phyloP scores from a whole-genome alignment of 805 yeast species.

The Ogataea methanolica region DNA sequence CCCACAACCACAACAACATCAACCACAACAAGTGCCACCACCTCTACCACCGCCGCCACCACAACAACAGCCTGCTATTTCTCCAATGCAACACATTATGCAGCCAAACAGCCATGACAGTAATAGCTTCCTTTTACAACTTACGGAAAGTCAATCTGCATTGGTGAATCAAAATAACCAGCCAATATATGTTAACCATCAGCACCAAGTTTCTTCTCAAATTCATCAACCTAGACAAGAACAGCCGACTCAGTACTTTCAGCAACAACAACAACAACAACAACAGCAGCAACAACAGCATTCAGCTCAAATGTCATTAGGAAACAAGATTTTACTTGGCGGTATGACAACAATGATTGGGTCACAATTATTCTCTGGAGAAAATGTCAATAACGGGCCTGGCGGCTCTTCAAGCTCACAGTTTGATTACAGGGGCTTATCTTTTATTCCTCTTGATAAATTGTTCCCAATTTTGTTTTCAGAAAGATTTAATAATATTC shows the following conservation, averaged over 20 bases:
- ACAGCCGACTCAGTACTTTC: conserved; percentile 1
- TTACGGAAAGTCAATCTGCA: too few relatives aligned
- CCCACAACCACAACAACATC: not conserved
- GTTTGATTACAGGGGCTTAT: conserved; percentile 21
- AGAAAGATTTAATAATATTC: conserved; percentile 9
- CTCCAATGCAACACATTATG: too few relatives aligned
- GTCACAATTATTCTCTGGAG: conserved; percentile 23
- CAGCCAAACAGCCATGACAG: too few relatives aligned
- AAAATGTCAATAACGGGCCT: not conserved
- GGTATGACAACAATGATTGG: conserved; percentile 33
- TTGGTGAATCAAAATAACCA: too few relatives aligned
- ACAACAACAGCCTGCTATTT: conserved; percentile 5
- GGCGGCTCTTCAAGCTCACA: not conserved
- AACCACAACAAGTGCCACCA: not conserved
- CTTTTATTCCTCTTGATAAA: conserved; percentile 20
- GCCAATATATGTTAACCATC: not conserved
- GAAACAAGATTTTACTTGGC: conserved; percentile 27
- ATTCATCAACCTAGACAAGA: not conserved
- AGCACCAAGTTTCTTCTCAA: not conserved
- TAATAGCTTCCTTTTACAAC: too few relatives aligned
- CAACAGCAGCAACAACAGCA: conserved; percentile 5
- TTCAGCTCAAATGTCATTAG: conserved; percentile 13
- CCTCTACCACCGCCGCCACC: conserved; percentile 6
- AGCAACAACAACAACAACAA: conserved; percentile 8
- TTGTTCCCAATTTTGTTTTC: conserved; percentile 22